Percentiles rank a stretch among this genome's conserved stretches.
These are phyloP conservation scores for Lepidium didymum DNA, from an alignment of 345 rosid genomes.

Conservation along the genomic window DNA sequence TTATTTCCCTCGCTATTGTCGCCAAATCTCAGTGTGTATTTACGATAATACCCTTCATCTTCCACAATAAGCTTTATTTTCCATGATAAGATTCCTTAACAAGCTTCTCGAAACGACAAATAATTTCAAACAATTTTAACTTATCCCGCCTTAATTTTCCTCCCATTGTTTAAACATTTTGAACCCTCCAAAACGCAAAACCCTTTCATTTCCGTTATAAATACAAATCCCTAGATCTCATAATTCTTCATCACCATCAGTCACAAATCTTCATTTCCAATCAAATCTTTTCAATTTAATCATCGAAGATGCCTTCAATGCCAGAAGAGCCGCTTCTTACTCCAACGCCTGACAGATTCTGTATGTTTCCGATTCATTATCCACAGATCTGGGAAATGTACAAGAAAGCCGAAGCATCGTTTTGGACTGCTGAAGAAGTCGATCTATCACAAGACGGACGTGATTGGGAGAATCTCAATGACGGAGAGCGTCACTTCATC, in stretches of 20 bases:
- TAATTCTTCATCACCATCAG: background rate
- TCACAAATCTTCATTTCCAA: background rate
- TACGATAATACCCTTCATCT: constrained; percentile 23
- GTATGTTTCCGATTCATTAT: constrained; percentile 91
- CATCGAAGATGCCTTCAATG: constrained; percentile 55
- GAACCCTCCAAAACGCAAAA: constrained; percentile 2
- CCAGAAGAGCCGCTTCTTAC: constrained; percentile 83
- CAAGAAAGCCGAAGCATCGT: constrained; percentile 95
- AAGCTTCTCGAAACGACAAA: constrained; percentile 17
- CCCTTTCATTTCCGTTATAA: constrained; percentile 14
- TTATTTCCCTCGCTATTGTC: constrained; percentile 6
- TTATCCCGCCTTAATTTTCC: constrained; percentile 19
- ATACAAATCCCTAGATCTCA: background rate
- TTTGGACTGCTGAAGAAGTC: constrained; percentile 98
- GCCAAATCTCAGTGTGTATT: background rate
- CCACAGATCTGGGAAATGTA: constrained; percentile 98
- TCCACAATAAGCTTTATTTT: constrained; percentile 27
- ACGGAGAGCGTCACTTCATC: constrained; percentile 78
- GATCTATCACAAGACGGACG: constrained; percentile 73
- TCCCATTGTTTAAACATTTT: constrained; percentile 5
- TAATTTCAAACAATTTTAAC: constrained; percentile 20
- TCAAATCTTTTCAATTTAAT: background rate
- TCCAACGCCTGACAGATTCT: constrained; percentile 69
- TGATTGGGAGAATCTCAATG: constrained; percentile 70
- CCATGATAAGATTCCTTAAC: background rate